phyloP scores from a whole-genome alignment of 306 rosid species.

The Potentilla sterilis region DNA sequence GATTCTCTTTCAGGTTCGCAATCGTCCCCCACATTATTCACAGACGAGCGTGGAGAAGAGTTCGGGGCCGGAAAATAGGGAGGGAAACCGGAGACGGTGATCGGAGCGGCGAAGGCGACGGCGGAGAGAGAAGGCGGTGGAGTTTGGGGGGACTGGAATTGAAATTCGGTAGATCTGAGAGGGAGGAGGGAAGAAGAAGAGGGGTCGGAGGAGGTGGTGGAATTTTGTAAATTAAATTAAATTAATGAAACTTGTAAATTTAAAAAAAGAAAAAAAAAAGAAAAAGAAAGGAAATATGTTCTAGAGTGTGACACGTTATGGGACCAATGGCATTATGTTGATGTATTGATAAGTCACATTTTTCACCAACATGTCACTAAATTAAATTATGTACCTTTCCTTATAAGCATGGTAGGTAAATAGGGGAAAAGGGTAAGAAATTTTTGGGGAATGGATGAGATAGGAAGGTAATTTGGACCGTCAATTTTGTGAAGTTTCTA shows the following conservation, averaged over 20 bases:
- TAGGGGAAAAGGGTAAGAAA: not conserved
- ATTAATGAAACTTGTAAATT: not conserved
- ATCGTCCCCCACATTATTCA: slow-evolving; percentile 72
- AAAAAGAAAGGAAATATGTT: not conserved
- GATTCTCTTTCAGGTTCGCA: slow-evolving; percentile 81
- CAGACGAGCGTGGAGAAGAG: not conserved
- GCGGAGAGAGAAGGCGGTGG: too few species aligned
- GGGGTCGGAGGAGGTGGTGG: not conserved
- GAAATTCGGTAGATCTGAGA: slow-evolving; percentile 35
- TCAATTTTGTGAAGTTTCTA: not conserved
- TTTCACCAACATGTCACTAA: not conserved
- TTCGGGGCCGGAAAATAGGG: not conserved
- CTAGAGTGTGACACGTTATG: not conserved
- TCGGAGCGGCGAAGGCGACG: slow-evolving; percentile 4
- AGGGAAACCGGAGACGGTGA: not conserved
- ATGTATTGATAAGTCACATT: not conserved
- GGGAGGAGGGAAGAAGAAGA: not conserved
- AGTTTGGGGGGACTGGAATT: not conserved
- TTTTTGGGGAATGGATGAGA: not conserved
- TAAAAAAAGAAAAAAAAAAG: not conserved
- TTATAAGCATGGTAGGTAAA: too few species aligned
- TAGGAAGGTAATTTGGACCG: not conserved
- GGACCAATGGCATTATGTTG: not conserved
- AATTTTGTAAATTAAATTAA: not conserved
- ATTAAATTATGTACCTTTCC: not conserved